Conservation (phyloP, 1,284 basidiomycete species). For the Marasmius fiardii region DNA sequence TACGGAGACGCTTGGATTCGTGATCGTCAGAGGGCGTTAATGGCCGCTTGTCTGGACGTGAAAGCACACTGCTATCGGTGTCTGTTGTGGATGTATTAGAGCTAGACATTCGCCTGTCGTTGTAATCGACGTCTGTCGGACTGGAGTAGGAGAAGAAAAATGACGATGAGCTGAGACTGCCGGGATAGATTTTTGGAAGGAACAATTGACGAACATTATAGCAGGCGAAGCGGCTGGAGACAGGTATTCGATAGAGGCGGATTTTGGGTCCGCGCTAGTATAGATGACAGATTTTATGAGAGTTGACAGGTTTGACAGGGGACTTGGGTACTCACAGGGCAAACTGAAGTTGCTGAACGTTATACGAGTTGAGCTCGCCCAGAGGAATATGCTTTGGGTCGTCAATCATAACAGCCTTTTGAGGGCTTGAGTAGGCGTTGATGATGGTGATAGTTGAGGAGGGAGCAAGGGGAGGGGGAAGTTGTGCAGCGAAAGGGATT, state of each 20-base stretch:
- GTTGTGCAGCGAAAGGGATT: not conserved
- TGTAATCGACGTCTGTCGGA: slow-evolving; percentile 46
- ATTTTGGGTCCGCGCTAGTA: slow-evolving; percentile 36
- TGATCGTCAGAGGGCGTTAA: slow-evolving; percentile 51
- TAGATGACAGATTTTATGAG: slow-evolving; percentile 13
- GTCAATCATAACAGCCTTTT: slow-evolving; percentile 36
- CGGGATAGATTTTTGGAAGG: slow-evolving; percentile 6
- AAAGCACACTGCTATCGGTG: slow-evolving; percentile 59
- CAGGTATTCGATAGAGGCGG: slow-evolving; percentile 40
- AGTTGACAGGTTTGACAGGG: slow-evolving; percentile 11
- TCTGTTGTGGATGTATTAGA: slow-evolving; percentile 56
- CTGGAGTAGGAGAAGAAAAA: slow-evolving; percentile 24
- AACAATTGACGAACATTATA: slow-evolving; percentile 39
- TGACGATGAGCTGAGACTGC: not conserved
- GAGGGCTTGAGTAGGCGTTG: not conserved
- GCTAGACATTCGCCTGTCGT: slow-evolving; percentile 57
- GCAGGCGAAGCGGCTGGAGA: slow-evolving; percentile 46
- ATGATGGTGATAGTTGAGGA: not conserved
- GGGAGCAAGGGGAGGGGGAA: not conserved
- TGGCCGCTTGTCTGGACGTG: slow-evolving; percentile 55
- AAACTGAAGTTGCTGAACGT: slow-evolving; percentile 61
- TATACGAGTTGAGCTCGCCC: slow-evolving; percentile 51
- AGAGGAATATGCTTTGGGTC: slow-evolving; percentile 29
- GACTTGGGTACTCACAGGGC: slow-evolving; percentile 45
- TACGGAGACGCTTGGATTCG: slow-evolving; percentile 42